phyloP scores from a whole-genome alignment of 2,329 filamentous ascomycete species.

The Xylariaceae sp. region DNA sequence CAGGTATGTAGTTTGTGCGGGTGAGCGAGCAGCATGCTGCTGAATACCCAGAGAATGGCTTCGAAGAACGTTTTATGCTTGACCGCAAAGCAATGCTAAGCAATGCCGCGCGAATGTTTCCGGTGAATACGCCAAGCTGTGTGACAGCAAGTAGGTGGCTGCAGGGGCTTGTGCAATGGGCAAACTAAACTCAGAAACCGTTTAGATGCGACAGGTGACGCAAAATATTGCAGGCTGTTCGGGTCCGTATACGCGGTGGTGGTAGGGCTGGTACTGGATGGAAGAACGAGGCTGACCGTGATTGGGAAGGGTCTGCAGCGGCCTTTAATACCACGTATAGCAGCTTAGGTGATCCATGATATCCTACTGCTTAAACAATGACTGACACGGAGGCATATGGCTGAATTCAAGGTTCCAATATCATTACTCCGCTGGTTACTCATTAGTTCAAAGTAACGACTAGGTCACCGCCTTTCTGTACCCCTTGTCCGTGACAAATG shows the following conservation, averaged over 20 bases:
- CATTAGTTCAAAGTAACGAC: neutral
- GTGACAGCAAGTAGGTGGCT: neutral
- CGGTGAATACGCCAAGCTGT: neutral
- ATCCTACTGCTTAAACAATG: too few species aligned
- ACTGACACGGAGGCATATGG: neutral
- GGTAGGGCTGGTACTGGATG: neutral
- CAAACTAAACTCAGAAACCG: neutral
- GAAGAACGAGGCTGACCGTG: neutral
- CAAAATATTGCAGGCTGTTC: neutral
- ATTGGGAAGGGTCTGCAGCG: neutral
- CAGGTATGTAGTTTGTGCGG: slow-evolving; percentile 21
- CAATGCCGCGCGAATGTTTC: neutral
- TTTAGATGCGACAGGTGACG: neutral
- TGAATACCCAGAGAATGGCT: neutral
- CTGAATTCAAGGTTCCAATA: neutral
- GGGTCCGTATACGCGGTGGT: neutral
- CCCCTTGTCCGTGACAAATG: slow-evolving; percentile 6
- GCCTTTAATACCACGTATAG: slow-evolving; percentile 5
- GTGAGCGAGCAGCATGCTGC: slow-evolving; percentile 1
- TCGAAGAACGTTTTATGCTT: too few species aligned
- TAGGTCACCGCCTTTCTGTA: neutral
- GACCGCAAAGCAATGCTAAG: too few species aligned
- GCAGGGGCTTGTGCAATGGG: neutral
- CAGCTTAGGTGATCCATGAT: too few species aligned
- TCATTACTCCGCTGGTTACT: neutral